Base-by-base conservation (phyloP, 192 early-diverging fungal species). In the Gamsiella multidivaricata region DNA sequence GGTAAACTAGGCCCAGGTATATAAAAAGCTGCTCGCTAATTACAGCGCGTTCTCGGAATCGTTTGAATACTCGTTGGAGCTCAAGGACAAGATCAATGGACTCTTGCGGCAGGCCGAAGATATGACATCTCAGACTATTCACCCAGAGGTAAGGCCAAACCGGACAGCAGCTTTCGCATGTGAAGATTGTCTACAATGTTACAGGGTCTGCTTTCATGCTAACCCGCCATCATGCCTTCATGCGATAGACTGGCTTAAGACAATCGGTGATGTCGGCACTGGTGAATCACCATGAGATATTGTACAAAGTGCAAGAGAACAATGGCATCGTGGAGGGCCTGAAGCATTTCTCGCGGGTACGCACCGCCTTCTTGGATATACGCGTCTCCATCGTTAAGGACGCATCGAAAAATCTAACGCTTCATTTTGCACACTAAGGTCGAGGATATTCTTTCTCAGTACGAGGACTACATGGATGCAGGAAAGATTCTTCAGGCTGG, bases 21-120 rank as follows among this genome's bases (percentile, higher is more conserved):
- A 78, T 54, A 78, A 69, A 28, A 78, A 69, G n/a, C 65, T 78
- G 0, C 74, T 78, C n/a, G 66, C 59, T 26, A 78, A 78, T 49
- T 78, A 68, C 43, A 61, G 46, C 50, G 65, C 58, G 5, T 78
- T 78, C 54, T 63, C 74, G 14, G 65, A 78, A 1, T 64, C 65
- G 15, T 69, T 69, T 31, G 74, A 78, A 32, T 58, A 64, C 23
- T 69, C 74, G 14, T 41, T 78, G 17, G 54, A 78, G 18, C 61
- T 78, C 37, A 78, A 69, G 37, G 65, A 68, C 36, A 78, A 69
- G 29, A 78, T 78, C 20, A 61, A 78, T 23, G 54, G 20, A 17
- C 54, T 78, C 6, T 36, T 78, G 1, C 33, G 15, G 2, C 74
- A 69, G 12, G 60, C 66, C 17, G 66, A 68, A 2, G 45, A 58